phyloP scores from a whole-genome alignment of 2,329 filamentous ascomycete genomes.

The Neophaeococcomyces mojaviensis region DNA sequence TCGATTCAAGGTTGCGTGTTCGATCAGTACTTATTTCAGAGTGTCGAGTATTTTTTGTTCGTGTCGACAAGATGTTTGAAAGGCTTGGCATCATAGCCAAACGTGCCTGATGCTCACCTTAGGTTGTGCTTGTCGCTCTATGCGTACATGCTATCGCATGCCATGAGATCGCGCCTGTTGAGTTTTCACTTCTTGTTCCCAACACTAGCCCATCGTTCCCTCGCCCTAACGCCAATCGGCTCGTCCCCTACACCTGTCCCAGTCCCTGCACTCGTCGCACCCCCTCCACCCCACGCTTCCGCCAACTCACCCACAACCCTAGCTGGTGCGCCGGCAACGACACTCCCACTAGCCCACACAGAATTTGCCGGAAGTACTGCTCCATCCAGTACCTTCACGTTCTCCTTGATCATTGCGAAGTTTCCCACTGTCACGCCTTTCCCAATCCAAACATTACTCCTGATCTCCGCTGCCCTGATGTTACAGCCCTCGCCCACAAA shows the following conservation, averaged over 20 bases:
- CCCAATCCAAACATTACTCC: constrained; percentile 80
- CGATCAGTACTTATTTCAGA: too few relatives aligned
- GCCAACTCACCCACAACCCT: constrained; percentile 70
- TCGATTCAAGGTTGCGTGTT: too few relatives aligned
- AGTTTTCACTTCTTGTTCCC: constrained; percentile 19
- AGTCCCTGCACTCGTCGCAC: constrained; percentile 12
- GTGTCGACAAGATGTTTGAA: too few relatives aligned
- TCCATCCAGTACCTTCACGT: constrained; percentile 77
- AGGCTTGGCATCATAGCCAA: too few relatives aligned
- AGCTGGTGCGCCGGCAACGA: constrained; percentile 79
- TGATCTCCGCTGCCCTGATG: constrained; percentile 75
- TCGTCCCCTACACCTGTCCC: constrained; percentile 13
- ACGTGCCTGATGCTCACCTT: too few relatives aligned
- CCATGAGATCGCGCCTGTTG: too few relatives aligned
- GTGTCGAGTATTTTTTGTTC: too few relatives aligned
- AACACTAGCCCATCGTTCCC: constrained; percentile 22
- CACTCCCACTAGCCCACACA: constrained; percentile 84
- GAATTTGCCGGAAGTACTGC: constrained; percentile 78
- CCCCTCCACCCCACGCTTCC: constrained; percentile 36
- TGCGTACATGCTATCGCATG: too few relatives aligned
- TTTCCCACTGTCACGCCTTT: constrained; percentile 69
- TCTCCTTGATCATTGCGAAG: constrained; percentile 89
- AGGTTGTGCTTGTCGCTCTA: too few relatives aligned
- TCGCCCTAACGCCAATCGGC: constrained; percentile 18
- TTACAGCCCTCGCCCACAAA: constrained; percentile 71